Evolutionary conservation across 2,329 filamentous ascomycete species (phyloP).

Genomic region (Curvularia spicifera): DNA sequence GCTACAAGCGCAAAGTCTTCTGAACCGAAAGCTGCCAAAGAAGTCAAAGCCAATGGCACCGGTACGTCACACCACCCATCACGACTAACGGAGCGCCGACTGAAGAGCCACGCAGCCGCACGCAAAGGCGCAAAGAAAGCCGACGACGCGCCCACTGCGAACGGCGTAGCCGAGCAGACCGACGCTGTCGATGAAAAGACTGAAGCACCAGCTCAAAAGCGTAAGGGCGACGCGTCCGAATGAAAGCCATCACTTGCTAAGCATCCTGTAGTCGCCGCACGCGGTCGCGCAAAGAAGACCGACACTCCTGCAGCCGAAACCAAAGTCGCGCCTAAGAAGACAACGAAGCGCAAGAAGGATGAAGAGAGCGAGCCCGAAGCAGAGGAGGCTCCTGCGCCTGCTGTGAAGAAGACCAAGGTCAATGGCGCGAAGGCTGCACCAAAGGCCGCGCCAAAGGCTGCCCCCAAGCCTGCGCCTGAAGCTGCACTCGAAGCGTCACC

Average conservation of each 20-base stretch:
- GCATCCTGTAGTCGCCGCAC: conserved; percentile 23
- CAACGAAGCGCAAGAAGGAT: conserved; percentile 43
- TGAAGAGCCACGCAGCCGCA: conserved; percentile 25
- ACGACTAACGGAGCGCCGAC: conserved; percentile 19
- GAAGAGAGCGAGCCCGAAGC: conserved; percentile 32
- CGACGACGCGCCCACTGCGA: conserved; percentile 23
- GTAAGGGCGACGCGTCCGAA: conserved; percentile 23
- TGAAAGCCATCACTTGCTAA: conserved; percentile 15
- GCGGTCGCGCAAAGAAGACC: conserved; percentile 38
- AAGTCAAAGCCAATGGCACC: conserved; percentile 41
- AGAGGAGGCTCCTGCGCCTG: conserved; percentile 28
- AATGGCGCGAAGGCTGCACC: conserved; percentile 22
- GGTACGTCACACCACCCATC: conserved; percentile 33
- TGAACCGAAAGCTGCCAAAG: conserved; percentile 34
- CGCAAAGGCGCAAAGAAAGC: conserved; percentile 37
- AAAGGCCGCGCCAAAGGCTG: conserved; percentile 14
- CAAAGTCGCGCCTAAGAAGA: conserved; percentile 23
- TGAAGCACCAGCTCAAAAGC: conserved; percentile 19
- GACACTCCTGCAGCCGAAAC: conserved; percentile 30
- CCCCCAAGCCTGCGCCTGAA: not conserved
- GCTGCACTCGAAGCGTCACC: not conserved
- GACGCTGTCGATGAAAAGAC: conserved; percentile 12
- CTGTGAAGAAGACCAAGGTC: conserved; percentile 36
- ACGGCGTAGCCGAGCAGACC: conserved; percentile 18
- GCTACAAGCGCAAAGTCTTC: conserved; percentile 37